These are phyloP conservation scores for Tolypocladium endophyticum DNA, from an alignment of 2,329 filamentous ascomycete genomes.

Conservation along the genomic window DNA sequence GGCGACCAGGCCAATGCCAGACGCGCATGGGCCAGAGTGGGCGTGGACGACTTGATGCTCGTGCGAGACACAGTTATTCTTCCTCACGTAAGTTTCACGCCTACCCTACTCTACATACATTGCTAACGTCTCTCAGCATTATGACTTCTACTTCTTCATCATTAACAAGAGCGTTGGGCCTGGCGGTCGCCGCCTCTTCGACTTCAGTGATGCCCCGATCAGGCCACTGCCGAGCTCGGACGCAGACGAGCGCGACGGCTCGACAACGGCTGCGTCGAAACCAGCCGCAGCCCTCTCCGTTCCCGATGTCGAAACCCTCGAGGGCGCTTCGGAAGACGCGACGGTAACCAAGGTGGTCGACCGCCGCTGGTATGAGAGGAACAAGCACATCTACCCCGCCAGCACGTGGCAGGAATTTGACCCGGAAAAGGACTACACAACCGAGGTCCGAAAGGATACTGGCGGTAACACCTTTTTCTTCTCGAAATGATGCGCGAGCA, in stretches of 20 bases:
- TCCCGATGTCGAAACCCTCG: conserved; percentile 45
- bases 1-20: conserved; percentile 55
- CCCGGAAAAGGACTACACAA: conserved; percentile 74
- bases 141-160: conserved; percentile 94
- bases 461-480: conserved; percentile 94
- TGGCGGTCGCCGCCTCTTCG: conserved; percentile 64
- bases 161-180: conserved; percentile 74
- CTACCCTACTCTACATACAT: neutral
- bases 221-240: conserved; percentile 2
- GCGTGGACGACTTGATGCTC: conserved; percentile 91
- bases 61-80: conserved; percentile 86
- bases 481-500: conserved; percentile 24
- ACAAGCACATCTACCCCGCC: conserved; percentile 96
- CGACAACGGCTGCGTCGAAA: conserved; percentile 22
- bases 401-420: conserved; percentile 95
- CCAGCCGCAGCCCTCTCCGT: conserved; percentile 26
- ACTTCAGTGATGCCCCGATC: conserved; percentile 49
- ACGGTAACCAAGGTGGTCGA: conserved; percentile 88
- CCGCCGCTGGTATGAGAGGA: conserved; percentile 89
- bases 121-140: conserved; percentile 52
- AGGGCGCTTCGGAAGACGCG: conserved; percentile 71
- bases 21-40: conserved; percentile 83
- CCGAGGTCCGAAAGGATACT: conserved; percentile 67
- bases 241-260: conserved; percentile 8
- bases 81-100: conserved; percentile 63